phyloP scores from a whole-genome alignment of 352 stramenopile genomes.

The Aphanomyces astaci region DNA sequence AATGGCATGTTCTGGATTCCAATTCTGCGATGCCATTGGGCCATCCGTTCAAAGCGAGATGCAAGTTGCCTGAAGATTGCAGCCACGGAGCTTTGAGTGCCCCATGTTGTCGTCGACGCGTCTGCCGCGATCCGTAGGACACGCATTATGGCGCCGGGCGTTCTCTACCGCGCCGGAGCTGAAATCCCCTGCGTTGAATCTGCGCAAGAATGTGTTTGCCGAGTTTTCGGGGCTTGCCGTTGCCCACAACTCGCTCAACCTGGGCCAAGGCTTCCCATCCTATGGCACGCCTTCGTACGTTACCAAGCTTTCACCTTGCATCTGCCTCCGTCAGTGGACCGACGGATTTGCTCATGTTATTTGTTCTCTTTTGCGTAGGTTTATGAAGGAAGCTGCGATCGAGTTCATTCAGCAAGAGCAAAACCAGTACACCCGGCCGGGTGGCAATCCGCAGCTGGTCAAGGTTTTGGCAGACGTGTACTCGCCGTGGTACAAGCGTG shows the following conservation, averaged over 20 bases:
- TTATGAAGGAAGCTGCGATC: conserved; percentile 83
- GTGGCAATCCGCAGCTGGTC: conserved; percentile 73
- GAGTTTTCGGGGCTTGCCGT: conserved; percentile 81
- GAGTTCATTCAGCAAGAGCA: conserved; percentile 65
- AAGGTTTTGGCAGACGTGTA: conserved; percentile 76
- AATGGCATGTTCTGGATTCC: no score
- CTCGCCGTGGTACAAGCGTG: conserved; percentile 48
- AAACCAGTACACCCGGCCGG: conserved; percentile 87
- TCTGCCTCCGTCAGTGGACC: no score
- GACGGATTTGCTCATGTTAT: background rate
- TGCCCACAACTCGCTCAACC: conserved; percentile 84
- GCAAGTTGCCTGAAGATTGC: no score
- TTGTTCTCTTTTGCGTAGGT: conserved; percentile 31
- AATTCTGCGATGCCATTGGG: background rate
- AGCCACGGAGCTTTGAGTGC: no score
- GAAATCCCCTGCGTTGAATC: background rate
- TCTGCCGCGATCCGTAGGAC: background rate
- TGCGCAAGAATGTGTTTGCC: conserved; percentile 78
- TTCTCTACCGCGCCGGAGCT: conserved; percentile 2
- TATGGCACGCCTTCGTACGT: conserved; percentile 82
- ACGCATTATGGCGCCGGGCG: background rate
- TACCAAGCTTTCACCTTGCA: no score
- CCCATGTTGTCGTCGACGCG: background rate
- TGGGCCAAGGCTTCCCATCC: conserved; percentile 95
- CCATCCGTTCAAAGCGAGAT: no score